Conservation (phyloP, 257 asterid genomes). For the Prunella vulgaris region DNA sequence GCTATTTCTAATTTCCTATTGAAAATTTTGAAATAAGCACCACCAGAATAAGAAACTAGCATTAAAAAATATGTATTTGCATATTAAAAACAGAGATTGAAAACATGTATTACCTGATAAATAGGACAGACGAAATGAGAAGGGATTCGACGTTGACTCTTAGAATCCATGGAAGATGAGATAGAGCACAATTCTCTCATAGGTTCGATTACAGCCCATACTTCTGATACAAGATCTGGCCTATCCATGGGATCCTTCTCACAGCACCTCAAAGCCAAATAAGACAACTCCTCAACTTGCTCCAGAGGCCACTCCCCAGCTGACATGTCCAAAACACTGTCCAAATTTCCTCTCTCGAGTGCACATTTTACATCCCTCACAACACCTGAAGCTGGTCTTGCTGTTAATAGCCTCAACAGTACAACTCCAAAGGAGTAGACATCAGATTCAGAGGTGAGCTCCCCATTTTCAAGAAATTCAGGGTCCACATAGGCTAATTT, state of each 20-base stretch:
- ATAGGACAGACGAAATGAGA: constrained; percentile 85
- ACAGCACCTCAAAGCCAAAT: constrained; percentile 74
- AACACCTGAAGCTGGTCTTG: constrained; percentile 49
- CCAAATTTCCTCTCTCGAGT: constrained; percentile 50
- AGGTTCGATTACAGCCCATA: constrained; percentile 54
- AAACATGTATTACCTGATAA: constrained; percentile 51
- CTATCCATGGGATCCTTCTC: constrained; percentile 42
- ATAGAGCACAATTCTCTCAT: constrained; percentile 49
- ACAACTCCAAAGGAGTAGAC: constrained; percentile 72
- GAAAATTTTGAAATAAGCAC: too few species aligned
- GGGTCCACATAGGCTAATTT: constrained; percentile 50
- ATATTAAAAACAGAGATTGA: not conserved
- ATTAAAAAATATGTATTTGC: constrained; percentile 1
- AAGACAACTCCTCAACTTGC: constrained; percentile 43
- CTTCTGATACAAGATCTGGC: constrained; percentile 53
- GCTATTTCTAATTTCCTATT: too few species aligned
- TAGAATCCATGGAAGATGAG: constrained; percentile 31
- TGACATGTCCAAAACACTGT: constrained; percentile 50
- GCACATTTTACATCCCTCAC: constrained; percentile 72
- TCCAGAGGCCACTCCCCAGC: constrained; percentile 91
- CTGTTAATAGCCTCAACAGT: constrained; percentile 60
- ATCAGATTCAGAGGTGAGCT: constrained; percentile 65
- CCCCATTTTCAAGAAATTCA: constrained; percentile 35
- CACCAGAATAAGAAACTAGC: not conserved
- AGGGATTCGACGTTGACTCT: constrained; percentile 55